Percentiles rank a stretch among this genome's conserved stretches.
phyloP scores from a whole-genome alignment of 441 rosid genomes.

The Pelargonium citronellum region DNA sequence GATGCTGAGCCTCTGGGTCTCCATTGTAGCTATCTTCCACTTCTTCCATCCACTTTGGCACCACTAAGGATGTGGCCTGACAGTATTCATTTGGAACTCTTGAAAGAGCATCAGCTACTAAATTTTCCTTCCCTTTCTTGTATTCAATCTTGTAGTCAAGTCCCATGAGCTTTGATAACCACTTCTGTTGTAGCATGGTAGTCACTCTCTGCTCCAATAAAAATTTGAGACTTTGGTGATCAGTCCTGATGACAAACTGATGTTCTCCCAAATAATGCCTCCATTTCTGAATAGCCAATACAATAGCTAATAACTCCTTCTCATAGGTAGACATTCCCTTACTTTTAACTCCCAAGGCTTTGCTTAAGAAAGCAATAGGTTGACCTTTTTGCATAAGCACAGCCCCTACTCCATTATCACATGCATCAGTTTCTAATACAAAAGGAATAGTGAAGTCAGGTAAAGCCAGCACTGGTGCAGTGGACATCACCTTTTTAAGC shows the following conservation, averaged over 20 bases:
- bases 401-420: neutral
- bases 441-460: neutral
- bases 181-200: neutral
- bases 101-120: neutral
- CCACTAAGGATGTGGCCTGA: neutral
- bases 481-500: neutral
- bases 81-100: neutral
- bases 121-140: neutral
- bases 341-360: neutral
- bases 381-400: neutral
- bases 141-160: neutral
- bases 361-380: neutral
- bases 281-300: neutral
- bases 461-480: neutral
- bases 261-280: neutral
- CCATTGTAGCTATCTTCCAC: neutral
- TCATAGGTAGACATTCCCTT: neutral
- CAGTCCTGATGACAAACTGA: neutral
- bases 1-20: neutral
- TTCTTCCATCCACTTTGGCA: neutral
- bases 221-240: neutral
- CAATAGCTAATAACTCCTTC: neutral
- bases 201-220: neutral
- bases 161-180: neutral
- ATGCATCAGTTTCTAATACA: neutral